Evolutionary conservation across 805 yeast species (phyloP), one percentile per base, ranked within the genome.

Genomic region (Limtongia smithiae): DNA sequence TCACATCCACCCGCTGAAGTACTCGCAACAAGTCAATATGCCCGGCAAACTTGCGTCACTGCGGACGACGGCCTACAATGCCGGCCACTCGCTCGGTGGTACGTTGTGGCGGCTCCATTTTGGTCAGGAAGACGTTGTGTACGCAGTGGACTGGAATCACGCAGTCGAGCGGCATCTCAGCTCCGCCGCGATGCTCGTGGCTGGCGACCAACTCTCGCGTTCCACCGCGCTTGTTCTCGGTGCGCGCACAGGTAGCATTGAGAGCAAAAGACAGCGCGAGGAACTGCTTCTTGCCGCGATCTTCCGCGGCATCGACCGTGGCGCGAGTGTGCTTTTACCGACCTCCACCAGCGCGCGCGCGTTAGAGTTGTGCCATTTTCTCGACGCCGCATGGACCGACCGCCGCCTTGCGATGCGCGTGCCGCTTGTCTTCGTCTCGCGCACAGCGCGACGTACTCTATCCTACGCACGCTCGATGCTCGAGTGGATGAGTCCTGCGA

Each of bases 31-130:
- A 1, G 72, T 83, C 12, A 75, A 75, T 37, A 68, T 86, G 42
- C 70, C 80, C 50, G 88, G 83, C 6, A 76, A 73, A 45, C 71
- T 37, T 44, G 46, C 38, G 46, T 54, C 20, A 48, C 65, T 82
- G 32, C 72, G 78, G 3, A 70, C 91, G 20, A 82, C 95, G 0
- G 95, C 97, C 0, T 81, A 82, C 59, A 89, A 85, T 65, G 82
- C 97, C 0, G 99, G 99, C 3, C 96, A 87, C 63, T 75, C 95
- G 0, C 73, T 93, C 25, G 99, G 99, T 54, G 97, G 98, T 12
- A 80, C 95, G 0, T 79, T 90, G 39, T 90, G 97, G 97, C 71
- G 82, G 32, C 65, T 91, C 9, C 75, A 77, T 38, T 81, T 82
- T 48, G 81, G 83, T 53, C 77, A 82, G 15, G 97, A 91, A 58